phyloP scores from a whole-genome alignment of 2,329 filamentous ascomycete species.

The Coniochaeta sp. region DNA sequence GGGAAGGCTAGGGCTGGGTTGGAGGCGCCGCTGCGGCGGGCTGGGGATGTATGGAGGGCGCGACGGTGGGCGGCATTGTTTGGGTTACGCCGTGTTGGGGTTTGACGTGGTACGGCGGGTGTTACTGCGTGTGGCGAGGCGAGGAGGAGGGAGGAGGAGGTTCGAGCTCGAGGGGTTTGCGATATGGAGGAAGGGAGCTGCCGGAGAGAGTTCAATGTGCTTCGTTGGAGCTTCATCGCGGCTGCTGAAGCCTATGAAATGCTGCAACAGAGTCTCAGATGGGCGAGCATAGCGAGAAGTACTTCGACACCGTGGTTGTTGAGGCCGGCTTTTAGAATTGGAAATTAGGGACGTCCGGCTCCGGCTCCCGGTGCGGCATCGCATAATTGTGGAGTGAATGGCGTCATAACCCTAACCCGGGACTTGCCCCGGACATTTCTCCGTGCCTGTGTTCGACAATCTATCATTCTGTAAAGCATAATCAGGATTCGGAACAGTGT shows the following conservation, averaged over 20 bases:
- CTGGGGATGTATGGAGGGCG: slow-evolving; percentile 15
- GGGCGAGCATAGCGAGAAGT: no score
- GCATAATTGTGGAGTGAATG: not conserved
- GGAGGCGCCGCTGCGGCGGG: slow-evolving; percentile 37
- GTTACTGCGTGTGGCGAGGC: no score
- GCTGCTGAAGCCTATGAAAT: no score
- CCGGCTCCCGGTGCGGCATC: not conserved
- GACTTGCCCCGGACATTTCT: not conserved
- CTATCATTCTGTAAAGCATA: no score
- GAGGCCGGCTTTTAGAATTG: not conserved
- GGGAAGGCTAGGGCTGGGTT: slow-evolving; percentile 87
- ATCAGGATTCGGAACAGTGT: no score
- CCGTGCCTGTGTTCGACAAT: not conserved
- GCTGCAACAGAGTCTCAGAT: no score
- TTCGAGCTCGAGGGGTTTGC: not conserved
- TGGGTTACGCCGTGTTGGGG: not conserved
- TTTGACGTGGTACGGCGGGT: no score
- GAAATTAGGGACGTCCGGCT: not conserved
- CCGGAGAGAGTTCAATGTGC: not conserved
- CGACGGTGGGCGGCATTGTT: not conserved
- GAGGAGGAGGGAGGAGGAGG: not conserved
- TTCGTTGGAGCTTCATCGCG: not conserved
- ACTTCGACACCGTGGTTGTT: no score
- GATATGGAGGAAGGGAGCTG: not conserved
- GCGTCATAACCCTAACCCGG: not conserved